Evolutionary conservation across 805 yeast genomes (phyloP).

Genomic region (Yamadazyma sp.): DNA sequence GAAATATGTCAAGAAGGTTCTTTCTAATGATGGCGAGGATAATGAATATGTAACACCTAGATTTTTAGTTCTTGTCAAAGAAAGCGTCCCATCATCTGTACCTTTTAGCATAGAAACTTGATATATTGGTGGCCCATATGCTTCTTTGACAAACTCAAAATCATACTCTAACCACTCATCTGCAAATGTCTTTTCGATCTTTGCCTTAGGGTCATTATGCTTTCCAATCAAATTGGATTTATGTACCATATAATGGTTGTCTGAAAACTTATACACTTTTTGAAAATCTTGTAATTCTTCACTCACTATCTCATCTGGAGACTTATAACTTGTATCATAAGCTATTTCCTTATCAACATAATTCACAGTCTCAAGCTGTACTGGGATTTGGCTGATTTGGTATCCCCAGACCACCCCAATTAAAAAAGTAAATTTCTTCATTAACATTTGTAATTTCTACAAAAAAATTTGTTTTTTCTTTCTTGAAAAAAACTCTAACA

Average conservation of each 20-base stretch:
- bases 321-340: too few species aligned
- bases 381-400: too few species aligned
- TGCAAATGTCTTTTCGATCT: background rate
- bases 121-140: constrained; percentile 5
- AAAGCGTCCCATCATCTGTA: constrained; percentile 3
- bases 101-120: constrained; percentile 1
- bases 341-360: too few species aligned
- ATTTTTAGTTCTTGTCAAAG: constrained; percentile 1
- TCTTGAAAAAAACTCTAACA: too few species aligned
- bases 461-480: too few species aligned
- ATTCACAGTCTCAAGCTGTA: too few species aligned
- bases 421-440: too few species aligned
- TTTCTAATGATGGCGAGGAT: background rate
- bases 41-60: constrained; percentile 4
- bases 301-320: too few species aligned
- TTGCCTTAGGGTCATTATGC: background rate
- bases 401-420: too few species aligned
- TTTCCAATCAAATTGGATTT: constrained; percentile 6
- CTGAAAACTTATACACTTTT: constrained; percentile 1
- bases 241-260: constrained; percentile 8
- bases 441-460: too few species aligned
- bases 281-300: too few species aligned
- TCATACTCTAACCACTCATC: constrained; percentile 12
- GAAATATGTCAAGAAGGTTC: constrained; percentile 2
- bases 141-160: background rate